A percentile compares a stretch with the other conserved stretches of the same genome.
Conservation (phyloP, 2,329 filamentous ascomycete species). For the Trichoderma koningiopsis region DNA sequence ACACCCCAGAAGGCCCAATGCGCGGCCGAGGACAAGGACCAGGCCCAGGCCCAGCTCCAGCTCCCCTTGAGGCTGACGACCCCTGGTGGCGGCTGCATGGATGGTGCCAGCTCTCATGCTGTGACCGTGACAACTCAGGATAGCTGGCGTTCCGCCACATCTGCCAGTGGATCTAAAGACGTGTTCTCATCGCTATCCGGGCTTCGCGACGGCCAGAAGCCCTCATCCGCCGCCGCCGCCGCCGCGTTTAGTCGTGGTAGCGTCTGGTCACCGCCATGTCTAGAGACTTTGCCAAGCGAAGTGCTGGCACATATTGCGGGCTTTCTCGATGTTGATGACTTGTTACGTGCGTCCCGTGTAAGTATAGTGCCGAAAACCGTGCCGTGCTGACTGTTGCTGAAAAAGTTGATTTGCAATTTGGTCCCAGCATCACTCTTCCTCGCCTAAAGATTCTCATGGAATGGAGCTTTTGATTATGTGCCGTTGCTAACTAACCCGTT, state of each 20-base stretch:
- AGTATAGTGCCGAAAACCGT: constrained; percentile 33
- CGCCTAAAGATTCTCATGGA: neutral
- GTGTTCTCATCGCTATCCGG: constrained; percentile 11
- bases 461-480: neutral
- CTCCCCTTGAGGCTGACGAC: constrained; percentile 34
- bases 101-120: constrained; percentile 30
- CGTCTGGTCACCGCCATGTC: constrained; percentile 29
- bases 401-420: neutral
- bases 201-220: neutral
- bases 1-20: constrained; percentile 35
- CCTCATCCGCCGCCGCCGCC: neutral
- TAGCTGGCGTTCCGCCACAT: constrained; percentile 29
- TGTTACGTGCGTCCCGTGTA: constrained; percentile 60
- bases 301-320: constrained; percentile 57
- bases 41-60: constrained; percentile 34
- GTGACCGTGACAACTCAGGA: constrained; percentile 20
- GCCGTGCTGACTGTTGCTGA: neutral
- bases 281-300: constrained; percentile 57
- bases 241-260: neutral
- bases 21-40: constrained; percentile 29
- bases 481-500: constrained; percentile 29
- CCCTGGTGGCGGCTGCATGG: constrained; percentile 18
- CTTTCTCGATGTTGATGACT: constrained; percentile 59
- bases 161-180: constrained; percentile 3
- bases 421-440: neutral